These are phyloP conservation scores for Xylaria grammica DNA, from an alignment of 495 filamentous ascomycete genomes.

Conservation along the genomic window DNA sequence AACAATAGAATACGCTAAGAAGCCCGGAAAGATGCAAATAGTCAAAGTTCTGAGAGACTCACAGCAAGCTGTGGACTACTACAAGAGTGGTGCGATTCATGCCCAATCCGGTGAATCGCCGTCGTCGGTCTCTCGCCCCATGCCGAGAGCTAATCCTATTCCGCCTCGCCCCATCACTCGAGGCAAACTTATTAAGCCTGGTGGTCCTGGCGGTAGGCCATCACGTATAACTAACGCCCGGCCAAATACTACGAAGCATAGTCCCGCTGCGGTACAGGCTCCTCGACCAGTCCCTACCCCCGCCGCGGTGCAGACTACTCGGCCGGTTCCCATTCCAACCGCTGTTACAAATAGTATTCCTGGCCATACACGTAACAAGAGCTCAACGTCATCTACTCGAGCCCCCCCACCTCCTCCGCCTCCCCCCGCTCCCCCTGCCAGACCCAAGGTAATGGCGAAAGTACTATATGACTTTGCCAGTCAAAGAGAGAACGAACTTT, in stretches of 20 bases:
- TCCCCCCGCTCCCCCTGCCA: slow-evolving; percentile 72
- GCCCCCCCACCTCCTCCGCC: slow-evolving; percentile 70
- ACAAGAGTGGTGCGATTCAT: slow-evolving; percentile 93
- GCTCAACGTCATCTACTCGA: slow-evolving; percentile 46
- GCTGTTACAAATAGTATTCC: slow-evolving; percentile 42
- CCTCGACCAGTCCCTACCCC: slow-evolving; percentile 53
- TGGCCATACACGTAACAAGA: slow-evolving; percentile 51
- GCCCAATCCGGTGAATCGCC: slow-evolving; percentile 83
- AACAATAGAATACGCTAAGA: slow-evolving; percentile 95
- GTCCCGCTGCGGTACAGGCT: slow-evolving; percentile 47
- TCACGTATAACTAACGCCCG: slow-evolving; percentile 66
- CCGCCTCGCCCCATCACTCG: slow-evolving; percentile 86
- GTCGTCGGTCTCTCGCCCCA: slow-evolving; percentile 81
- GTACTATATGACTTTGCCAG: slow-evolving; percentile 89
- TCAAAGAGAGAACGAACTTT: slow-evolving; percentile 77
- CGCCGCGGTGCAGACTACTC: slow-evolving; percentile 28
- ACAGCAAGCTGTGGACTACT: slow-evolving; percentile 76
- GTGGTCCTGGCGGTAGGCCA: slow-evolving; percentile 81
- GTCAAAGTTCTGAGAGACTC: slow-evolving; percentile 91
- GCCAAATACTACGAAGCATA: slow-evolving; percentile 51
- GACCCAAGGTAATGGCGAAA: slow-evolving; percentile 74
- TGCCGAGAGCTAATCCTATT: slow-evolving; percentile 82
- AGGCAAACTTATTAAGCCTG: slow-evolving; percentile 88
- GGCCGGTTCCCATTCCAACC: slow-evolving; percentile 35
- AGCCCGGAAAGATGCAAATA: slow-evolving; percentile 86